Evolutionary conservation across 1,284 basidiomycete genomes (phyloP).

Genomic region (Tilletia setariae): DNA sequence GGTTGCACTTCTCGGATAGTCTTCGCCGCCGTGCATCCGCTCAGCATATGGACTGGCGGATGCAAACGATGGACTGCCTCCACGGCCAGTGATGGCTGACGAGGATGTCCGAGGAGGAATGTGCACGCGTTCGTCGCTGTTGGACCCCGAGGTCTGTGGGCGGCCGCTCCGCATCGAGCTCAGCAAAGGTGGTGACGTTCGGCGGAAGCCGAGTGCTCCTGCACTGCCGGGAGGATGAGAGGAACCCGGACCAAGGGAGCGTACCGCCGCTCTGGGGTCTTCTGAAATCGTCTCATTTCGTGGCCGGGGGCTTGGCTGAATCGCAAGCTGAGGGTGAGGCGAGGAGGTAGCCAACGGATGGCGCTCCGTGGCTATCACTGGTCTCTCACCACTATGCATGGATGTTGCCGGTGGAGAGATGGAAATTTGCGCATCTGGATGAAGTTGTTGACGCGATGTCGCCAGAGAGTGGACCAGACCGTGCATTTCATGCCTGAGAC

Average conservation of each 20-base stretch:
- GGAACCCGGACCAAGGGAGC: too few relatives aligned
- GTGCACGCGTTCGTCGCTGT: constrained; percentile 7
- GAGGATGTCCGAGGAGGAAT: constrained; percentile 11
- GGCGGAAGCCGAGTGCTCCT: background rate
- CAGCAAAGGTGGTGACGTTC: background rate
- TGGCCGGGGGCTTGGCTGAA: background rate
- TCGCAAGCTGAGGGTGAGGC: background rate
- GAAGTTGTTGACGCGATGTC: background rate
- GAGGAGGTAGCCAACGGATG: background rate
- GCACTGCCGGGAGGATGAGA: background rate
- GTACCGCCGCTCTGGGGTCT: too few relatives aligned
- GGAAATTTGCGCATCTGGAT: background rate
- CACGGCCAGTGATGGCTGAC: background rate
- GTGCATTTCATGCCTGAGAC: background rate
- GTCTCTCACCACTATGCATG: background rate
- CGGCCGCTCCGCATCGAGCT: background rate
- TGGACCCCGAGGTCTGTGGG: background rate
- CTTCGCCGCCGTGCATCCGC: background rate
- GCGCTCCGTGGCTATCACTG: background rate
- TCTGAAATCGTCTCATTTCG: background rate
- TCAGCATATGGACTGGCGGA: background rate
- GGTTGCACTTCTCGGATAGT: background rate
- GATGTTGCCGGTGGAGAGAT: background rate
- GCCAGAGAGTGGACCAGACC: background rate
- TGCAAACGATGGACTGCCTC: background rate